Conservation (phyloP, 129 eudicot genomes). For the Smallanthus sonchifolius region DNA sequence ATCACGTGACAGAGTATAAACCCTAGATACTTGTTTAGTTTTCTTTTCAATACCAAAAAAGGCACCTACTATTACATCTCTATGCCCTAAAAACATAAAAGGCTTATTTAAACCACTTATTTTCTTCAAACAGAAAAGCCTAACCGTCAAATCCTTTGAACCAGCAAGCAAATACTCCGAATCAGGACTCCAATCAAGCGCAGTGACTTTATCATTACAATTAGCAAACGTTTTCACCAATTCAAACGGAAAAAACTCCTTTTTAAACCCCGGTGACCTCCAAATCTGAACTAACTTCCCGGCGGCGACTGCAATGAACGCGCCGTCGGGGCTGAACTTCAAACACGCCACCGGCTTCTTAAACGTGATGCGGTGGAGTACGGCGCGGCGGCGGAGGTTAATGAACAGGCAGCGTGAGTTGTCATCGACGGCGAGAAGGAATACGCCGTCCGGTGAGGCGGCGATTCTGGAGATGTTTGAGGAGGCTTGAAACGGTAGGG, state of each 20-base stretch:
- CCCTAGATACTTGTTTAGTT: conserved; percentile 41
- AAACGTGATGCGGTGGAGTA: conserved; percentile 73
- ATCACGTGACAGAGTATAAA: conserved; percentile 71
- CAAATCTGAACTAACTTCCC: conserved; percentile 80
- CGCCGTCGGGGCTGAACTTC: conserved; percentile 72
- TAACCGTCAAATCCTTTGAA: conserved; percentile 72
- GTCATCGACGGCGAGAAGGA: conserved; percentile 75
- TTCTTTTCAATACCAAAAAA: conserved; percentile 72
- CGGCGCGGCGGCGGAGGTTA: conserved; percentile 76
- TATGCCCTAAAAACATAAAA: conserved; percentile 82
- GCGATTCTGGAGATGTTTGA: conserved; percentile 70
- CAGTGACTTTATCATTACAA: conserved; percentile 61
- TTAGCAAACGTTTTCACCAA: conserved; percentile 67
- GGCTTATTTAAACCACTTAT: conserved; percentile 35
- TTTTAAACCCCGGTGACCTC: conserved; percentile 81
- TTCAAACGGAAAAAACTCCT: conserved; percentile 83
- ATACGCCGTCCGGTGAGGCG: conserved; percentile 77
- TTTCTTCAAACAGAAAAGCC: conserved; percentile 58
- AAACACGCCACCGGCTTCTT: conserved; percentile 53
- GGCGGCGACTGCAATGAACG: conserved; percentile 59
- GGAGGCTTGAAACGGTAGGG: conserved; percentile 75
- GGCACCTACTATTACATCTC: conserved; percentile 62
- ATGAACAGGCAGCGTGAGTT: conserved; percentile 68
- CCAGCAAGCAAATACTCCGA: conserved; percentile 62
- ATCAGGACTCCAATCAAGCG: conserved; percentile 77